These are phyloP conservation scores for Beta corolliflora DNA, from an alignment of 179 eudicot species.

Conservation along the genomic window DNA sequence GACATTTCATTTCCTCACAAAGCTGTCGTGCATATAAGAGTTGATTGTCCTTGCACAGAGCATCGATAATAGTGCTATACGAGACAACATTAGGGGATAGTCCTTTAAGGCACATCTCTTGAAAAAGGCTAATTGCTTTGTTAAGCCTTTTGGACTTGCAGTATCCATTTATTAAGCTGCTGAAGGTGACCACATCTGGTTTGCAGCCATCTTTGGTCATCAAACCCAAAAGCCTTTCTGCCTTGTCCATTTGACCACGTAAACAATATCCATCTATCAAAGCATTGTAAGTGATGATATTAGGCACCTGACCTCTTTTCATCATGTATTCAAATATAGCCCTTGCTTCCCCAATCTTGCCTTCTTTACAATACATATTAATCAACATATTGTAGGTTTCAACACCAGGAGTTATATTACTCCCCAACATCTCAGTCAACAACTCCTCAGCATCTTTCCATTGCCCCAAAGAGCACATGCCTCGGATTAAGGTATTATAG, in stretches of 20 bases:
- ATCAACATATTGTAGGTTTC: conserved; percentile 6
- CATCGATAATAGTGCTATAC: conserved; percentile 19
- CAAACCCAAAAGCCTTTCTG: background rate
- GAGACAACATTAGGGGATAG: background rate
- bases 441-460: background rate
- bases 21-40: background rate
- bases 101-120: background rate
- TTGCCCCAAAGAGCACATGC: background rate
- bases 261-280: conserved; percentile 9
- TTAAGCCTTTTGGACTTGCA: background rate
- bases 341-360: conserved; percentile 1
- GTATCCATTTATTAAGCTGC: background rate
- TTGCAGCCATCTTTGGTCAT: conserved; percentile 2
- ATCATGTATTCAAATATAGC: background rate
- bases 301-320: background rate
- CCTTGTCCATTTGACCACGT: background rate
- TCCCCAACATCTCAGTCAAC: background rate
- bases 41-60: conserved; percentile 2
- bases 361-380: conserved; percentile 13
- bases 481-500: conserved; percentile 11
- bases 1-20: background rate
- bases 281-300: conserved; percentile 5
- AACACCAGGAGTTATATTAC: background rate
- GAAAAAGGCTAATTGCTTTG: background rate
- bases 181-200: background rate